Conservation (phyloP, 257 asterid genomes). For the Solanum verrucosum region DNA sequence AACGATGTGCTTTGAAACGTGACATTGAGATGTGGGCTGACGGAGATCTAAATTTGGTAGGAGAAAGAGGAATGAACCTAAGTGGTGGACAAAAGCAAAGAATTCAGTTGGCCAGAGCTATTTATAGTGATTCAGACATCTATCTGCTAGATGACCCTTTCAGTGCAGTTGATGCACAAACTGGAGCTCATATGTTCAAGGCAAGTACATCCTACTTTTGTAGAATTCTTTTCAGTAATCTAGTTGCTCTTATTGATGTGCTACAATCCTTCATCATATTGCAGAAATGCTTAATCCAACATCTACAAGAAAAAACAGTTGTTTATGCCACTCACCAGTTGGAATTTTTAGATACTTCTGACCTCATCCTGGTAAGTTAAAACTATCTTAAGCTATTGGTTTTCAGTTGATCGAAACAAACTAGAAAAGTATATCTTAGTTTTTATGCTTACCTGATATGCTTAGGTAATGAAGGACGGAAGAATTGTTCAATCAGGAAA, state of each 20-base stretch:
- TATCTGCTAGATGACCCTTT: conserved; percentile 76
- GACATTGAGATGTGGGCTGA: conserved; percentile 59
- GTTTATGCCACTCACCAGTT: conserved; percentile 79
- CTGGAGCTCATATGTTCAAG: conserved; percentile 85
- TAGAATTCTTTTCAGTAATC: background rate
- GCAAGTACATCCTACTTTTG: conserved; percentile 13
- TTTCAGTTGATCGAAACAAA: background rate
- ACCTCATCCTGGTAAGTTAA: conserved; percentile 59
- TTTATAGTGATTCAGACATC: conserved; percentile 58
- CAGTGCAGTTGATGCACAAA: conserved; percentile 83
- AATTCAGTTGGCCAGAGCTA: conserved; percentile 76
- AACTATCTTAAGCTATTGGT: background rate
- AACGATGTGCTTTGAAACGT: conserved; percentile 61
- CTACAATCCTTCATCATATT: background rate
- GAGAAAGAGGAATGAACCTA: conserved; percentile 67
- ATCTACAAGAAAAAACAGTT: conserved; percentile 45
- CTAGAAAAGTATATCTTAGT: background rate
- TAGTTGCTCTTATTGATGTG: background rate
- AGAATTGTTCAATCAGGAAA: conserved; percentile 62
- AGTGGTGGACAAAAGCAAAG: conserved; percentile 89
- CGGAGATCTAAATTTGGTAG: conserved; percentile 59
- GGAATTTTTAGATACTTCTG: conserved; percentile 67
- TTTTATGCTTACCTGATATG: background rate
- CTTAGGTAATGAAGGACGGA: conserved; percentile 71
- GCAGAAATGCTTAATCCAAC: conserved; percentile 72